Percentiles rank a stretch among this genome's conserved stretches.
Conservation (phyloP, 2,329 filamentous ascomycete genomes). For the Penicillium frequentans region DNA sequence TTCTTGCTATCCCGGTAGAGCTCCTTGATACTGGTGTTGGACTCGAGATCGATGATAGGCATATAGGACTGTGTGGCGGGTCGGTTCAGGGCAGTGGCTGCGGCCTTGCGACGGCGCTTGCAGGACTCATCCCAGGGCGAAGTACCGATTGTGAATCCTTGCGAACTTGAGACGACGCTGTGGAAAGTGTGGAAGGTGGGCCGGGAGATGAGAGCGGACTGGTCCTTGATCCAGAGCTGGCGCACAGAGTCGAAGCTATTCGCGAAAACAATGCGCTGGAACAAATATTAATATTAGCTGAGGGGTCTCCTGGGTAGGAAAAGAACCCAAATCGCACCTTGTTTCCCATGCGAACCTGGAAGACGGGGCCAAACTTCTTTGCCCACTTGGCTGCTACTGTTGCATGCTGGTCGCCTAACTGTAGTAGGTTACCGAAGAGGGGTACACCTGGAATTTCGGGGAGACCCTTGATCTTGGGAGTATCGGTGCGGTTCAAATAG, state of each 20-base stretch:
- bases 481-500: slow-evolving; percentile 53
- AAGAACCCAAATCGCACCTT: slow-evolving; percentile 43
- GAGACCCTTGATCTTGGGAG: slow-evolving; percentile 61
- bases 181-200: slow-evolving; percentile 81
- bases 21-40: slow-evolving; percentile 69
- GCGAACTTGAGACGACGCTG: slow-evolving; percentile 71
- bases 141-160: slow-evolving; percentile 80
- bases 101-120: slow-evolving; percentile 74
- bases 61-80: slow-evolving; percentile 76
- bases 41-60: slow-evolving; percentile 78
- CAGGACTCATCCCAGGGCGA: slow-evolving; percentile 82
- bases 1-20: slow-evolving; percentile 64
- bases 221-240: slow-evolving; percentile 73
- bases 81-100: slow-evolving; percentile 74
- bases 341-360: slow-evolving; percentile 69
- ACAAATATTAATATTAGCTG: not conserved
- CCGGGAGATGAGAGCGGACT: slow-evolving; percentile 73
- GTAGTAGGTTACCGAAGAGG: slow-evolving; percentile 63
- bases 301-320: not conserved
- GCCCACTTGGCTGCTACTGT: slow-evolving; percentile 57
- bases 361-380: slow-evolving; percentile 63
- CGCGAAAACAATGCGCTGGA: slow-evolving; percentile 69
- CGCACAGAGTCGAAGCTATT: slow-evolving; percentile 75
- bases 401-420: slow-evolving; percentile 60
- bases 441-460: slow-evolving; percentile 63